These are phyloP conservation scores for Nyssa sinensis DNA, from an alignment of 148 eudicot genomes.

Conservation along the genomic window DNA sequence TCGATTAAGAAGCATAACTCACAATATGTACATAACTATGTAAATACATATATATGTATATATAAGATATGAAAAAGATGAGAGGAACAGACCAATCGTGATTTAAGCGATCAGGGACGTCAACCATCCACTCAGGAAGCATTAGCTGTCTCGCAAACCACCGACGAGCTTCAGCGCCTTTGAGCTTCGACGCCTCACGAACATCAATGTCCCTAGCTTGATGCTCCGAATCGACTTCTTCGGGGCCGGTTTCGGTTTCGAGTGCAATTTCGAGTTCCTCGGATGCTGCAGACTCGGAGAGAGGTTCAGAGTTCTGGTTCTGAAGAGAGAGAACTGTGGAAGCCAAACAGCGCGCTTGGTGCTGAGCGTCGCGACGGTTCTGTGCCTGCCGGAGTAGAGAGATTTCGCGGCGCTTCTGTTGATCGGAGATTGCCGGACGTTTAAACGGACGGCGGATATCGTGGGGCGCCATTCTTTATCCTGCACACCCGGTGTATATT, in stretches of 20 bases:
- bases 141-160: constrained; percentile 91
- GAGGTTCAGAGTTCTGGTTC: constrained; percentile 17
- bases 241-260: constrained; percentile 17
- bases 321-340: constrained; percentile 59
- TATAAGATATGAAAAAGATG: not conserved
- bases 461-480: constrained; percentile 61
- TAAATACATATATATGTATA: too few relatives aligned
- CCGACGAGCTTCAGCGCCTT: constrained; percentile 62
- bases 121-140: constrained; percentile 99
- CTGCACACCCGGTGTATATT: not conserved
- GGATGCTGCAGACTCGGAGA: constrained; percentile 19
- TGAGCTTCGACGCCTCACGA: constrained; percentile 56
- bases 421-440: constrained; percentile 79
- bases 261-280: constrained; percentile 9
- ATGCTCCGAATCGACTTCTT: constrained; percentile 5
- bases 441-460: constrained; percentile 85
- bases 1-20: not conserved
- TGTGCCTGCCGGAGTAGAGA: constrained; percentile 81
- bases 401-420: constrained; percentile 76
- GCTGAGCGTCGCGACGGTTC: constrained; percentile 75
- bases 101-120: constrained; percentile 59
- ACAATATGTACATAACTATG: not conserved
- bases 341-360: constrained; percentile 78
- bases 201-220: constrained; percentile 45
- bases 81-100: constrained; percentile 55